phyloP scores from a whole-genome alignment of 352 stramenopile species.

The Pythium folliculosum region DNA sequence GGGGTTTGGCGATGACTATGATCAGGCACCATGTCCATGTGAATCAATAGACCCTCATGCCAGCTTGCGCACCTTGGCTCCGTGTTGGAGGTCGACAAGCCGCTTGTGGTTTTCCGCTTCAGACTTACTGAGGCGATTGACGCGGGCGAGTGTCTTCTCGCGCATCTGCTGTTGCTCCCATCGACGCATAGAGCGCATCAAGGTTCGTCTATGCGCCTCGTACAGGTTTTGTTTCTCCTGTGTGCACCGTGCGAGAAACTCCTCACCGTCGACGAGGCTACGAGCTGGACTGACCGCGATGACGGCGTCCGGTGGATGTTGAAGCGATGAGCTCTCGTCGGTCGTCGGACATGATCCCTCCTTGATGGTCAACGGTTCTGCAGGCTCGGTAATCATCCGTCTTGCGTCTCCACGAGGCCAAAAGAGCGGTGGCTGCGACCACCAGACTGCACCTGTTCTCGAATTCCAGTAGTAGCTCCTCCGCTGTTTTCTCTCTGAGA shows the following conservation, averaged over 20 bases:
- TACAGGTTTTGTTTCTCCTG: constrained; percentile 13
- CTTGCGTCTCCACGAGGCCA: not conserved
- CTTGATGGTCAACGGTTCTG: not conserved
- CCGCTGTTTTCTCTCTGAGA: constrained; percentile 2
- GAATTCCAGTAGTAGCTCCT: constrained; percentile 3
- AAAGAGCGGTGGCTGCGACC: not conserved
- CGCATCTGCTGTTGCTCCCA: constrained; percentile 22
- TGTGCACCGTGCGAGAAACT: constrained; percentile 7
- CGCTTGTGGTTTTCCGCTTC: constrained; percentile 16
- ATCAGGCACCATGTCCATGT: not conserved
- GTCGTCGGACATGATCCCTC: not conserved
- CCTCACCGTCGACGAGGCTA: not conserved
- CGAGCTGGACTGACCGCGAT: not conserved
- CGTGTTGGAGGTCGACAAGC: constrained; percentile 7
- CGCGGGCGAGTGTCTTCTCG: constrained; percentile 8
- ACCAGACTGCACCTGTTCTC: not conserved
- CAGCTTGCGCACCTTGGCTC: not conserved
- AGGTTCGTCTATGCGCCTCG: constrained; percentile 1
- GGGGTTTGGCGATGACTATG: not conserved
- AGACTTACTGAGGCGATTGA: not conserved
- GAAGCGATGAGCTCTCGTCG: not conserved
- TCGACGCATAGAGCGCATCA: constrained; percentile 16
- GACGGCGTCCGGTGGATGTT: not conserved
- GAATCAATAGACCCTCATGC: not conserved
- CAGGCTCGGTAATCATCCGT: not conserved